Evolutionary conservation across 2,329 filamentous ascomycete genomes (phyloP).

Genomic region (Fusarium drepaniforme): DNA sequence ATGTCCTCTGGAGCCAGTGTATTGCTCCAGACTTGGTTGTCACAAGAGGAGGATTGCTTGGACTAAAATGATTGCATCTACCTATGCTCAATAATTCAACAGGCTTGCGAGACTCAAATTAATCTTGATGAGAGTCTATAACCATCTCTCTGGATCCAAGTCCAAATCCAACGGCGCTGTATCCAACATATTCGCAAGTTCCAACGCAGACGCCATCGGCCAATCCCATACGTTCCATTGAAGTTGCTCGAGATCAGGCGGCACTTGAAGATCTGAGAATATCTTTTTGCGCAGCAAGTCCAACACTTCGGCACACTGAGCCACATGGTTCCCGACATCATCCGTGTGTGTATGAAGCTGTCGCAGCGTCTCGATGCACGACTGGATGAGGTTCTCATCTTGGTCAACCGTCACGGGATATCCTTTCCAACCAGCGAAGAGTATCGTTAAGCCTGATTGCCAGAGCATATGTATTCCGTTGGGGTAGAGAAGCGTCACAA

Average conservation of each 20-base stretch:
- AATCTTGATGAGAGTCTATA: background rate
- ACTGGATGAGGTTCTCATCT: constrained; percentile 26
- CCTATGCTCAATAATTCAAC: background rate
- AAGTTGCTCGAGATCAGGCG: constrained; percentile 28
- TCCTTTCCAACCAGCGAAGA: constrained; percentile 41
- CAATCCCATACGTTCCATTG: constrained; percentile 46
- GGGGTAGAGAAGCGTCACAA: constrained; percentile 35
- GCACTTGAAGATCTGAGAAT: constrained; percentile 21
- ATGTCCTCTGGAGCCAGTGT: background rate
- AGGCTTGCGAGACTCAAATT: background rate
- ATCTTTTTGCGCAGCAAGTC: constrained; percentile 36
- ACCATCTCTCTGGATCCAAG: background rate
- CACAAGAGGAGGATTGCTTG: background rate
- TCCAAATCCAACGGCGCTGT: constrained; percentile 38
- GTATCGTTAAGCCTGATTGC: constrained; percentile 41
- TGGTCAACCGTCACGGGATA: constrained; percentile 20
- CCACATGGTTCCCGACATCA: constrained; percentile 21
- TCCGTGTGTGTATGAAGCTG: constrained; percentile 19
- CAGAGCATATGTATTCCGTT: constrained; percentile 44
- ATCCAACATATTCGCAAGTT: constrained; percentile 41
- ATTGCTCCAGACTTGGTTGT: background rate
- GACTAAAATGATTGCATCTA: background rate
- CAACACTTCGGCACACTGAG: constrained; percentile 37
- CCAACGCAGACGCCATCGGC: constrained; percentile 43
- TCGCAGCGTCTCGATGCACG: constrained; percentile 26